Base-by-base conservation (phyloP, 148 eudicot species). In the Selenicereus undatus region DNA sequence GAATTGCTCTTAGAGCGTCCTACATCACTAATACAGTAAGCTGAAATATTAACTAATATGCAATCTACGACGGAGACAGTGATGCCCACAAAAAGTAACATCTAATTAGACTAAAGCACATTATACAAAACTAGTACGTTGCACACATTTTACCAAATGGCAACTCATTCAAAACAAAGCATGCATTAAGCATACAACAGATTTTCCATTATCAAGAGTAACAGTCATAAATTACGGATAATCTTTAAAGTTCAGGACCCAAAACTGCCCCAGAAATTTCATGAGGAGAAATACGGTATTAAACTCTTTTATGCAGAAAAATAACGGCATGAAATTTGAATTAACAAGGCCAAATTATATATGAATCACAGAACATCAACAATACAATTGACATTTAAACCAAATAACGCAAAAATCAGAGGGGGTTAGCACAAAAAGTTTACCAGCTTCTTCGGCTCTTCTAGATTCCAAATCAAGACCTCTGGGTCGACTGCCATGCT, bases 371-470 rank as follows among this genome's bases (percentile, higher is more conserved):
- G 17, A 70, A 43, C 32, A 27, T 43, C 1, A 83, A 64, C 32
- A 43, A 18, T 56, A n/a, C 45, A 64, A 45, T 4, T 45, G 11
- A 66, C 43, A 75, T 30, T 1, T 64, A 22, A 64, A 24, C 1
- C 14, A 18, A 56, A 52, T 3, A 6, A 14, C n/a, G 51, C 30
- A 4, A 52, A 69, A 11, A 18, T 5, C 21, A 71, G 54, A 17
- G 16, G 71, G 58, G 58, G 17, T 17, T 9, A 43, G 27, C 79
- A 12, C 58, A 56, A 56, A 45, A 68, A 77, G 51, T 70, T 24
- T 85, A 87, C 89, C 89, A 89, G 90, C 93, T 86, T 91, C 90
- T 27, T 91, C 87, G 62, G 90, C 93, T 81, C 85, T 88, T 86
- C 93, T 85, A 18, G 93, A 88, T 27, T 87, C 90, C 78, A 91